Base-by-base conservation (phyloP, 257 asterid genomes). In the Schizonepeta tenuifolia region DNA sequence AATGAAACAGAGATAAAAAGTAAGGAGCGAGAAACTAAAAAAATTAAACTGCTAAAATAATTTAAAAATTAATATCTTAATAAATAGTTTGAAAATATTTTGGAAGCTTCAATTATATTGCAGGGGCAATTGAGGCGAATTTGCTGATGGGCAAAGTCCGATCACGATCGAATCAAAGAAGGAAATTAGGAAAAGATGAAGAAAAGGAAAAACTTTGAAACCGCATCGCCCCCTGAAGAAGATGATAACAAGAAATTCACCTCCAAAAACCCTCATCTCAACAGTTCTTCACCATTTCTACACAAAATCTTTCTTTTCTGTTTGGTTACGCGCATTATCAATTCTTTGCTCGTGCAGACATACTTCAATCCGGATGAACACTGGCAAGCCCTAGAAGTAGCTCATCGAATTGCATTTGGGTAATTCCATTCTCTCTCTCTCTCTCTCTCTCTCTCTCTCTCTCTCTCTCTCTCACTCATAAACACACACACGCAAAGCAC, bases 301-400 rank as follows among this genome's bases (percentile, higher is more conserved):
- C 59, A 40, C 70, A 84, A 72, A 33, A 77, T 91, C 7, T 89
- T 89, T 71, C 13, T 76, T n/a, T 26, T 83, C 5, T 87, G 94
- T 62, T 75, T 82, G 80, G 47, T 79, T 26, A 35, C 66, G 24
- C 81, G 86, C 43, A 44, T 73, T 5, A 64, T 81, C 62, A 91
- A 89, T 65, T 89, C 96, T 18, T 79, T 93, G 61, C 73, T 93
- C 60, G 92, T 90, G 14, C 97, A 89, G 67, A 94, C 98, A 21
- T 94, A 94, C 78, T 94, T 94, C 87, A 94, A 91, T 64, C 97
- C 98, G 31, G 98, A 94, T 81, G 98, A 94, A 75, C 98, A 94
- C 56, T 94, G 97, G 97, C 98, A 94, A 86, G 91, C 93, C 70
- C 97, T 90, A 35, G 86, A 82, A 69, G 81, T 82, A 33, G 86